Evolutionary conservation across 257 asterid species (phyloP).

Genomic region (Solanum paucissectum): DNA sequence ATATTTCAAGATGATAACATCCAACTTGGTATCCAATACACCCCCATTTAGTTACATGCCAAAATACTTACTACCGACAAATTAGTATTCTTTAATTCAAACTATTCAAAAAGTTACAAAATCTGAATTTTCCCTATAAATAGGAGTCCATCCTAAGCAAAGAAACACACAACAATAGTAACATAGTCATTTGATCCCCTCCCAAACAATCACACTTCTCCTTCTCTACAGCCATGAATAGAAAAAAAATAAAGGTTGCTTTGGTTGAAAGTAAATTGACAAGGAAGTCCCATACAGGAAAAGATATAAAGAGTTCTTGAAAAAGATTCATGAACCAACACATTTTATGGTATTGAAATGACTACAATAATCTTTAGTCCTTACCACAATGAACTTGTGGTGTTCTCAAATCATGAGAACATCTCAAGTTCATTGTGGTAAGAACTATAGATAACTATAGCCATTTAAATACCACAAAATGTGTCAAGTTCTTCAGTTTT

Average conservation of each 20-base stretch:
- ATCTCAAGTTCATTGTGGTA: not conserved
- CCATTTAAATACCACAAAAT: not conserved
- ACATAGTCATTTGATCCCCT: not conserved
- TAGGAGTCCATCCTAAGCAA: not conserved
- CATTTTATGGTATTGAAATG: too few relatives aligned
- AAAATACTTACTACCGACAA: not conserved
- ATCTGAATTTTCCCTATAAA: not conserved
- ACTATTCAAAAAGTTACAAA: not conserved
- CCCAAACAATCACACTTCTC: not conserved
- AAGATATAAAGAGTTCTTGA: not conserved
- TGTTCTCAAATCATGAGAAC: not conserved
- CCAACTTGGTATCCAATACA: not conserved
- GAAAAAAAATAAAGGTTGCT: not conserved
- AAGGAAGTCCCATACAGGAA: not conserved
- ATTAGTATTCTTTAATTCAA: too few relatives aligned
- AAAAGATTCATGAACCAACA: not conserved
- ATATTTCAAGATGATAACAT: not conserved
- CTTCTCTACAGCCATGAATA: not conserved
- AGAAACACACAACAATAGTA: not conserved
- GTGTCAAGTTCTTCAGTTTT: not conserved
- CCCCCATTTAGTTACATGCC: not conserved
- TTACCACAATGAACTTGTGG: not conserved
- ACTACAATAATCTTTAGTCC: not conserved
- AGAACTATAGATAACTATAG: too few relatives aligned
- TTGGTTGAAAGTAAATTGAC: too few relatives aligned